Evolutionary conservation across 129 eudicot genomes (phyloP), one percentile per base, ranked within the genome.

Genomic region (Ambrosia trifida): DNA sequence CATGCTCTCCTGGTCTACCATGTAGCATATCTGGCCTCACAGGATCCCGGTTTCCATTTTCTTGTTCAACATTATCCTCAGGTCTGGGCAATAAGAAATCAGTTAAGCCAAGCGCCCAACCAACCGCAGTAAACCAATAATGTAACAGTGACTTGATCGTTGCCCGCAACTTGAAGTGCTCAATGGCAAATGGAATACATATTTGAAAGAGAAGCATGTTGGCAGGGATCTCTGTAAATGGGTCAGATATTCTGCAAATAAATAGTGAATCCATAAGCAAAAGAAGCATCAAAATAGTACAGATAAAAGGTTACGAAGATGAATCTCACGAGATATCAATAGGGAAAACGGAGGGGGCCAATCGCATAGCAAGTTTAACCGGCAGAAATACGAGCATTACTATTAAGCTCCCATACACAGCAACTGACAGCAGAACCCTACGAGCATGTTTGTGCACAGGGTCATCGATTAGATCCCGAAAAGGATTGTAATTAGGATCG

Each of bases 391-490:
- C 98, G 58, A 92, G 86, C 95, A 92, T 92, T 68, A 92, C 98
- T 13, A 92, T 86, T 68, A 92, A 83, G 76, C 96, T 89, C 31
- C 96, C 98, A 65, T 92, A 92, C 46, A 92, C 98, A 70, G 86
- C 91, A 31, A 92, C 91, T 32, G 98, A 92, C 77, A 89, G 75
- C 76, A 92, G 74, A 72, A 92, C 98, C 76, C 98, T 81, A 40
- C 98, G 98, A n/a, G 96, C 95, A 83, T 92, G 98, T 79, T 92
- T 92, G 77, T 89, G 91, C 50, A 89, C 96, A 71, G 98, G 98
- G 70, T 92, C 98, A 83, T 92, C 98, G 24, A 92, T 92, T 70
- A 92, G 78, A 81, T 92, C 98, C 28, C 98, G 84, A 79, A 92
- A 89, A 11, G 98, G 98, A 52, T 92, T 92, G 81, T 92, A 92